Evolutionary conservation across 352 stramenopile genomes (phyloP).

Genomic region (Phytophthora megakarya): DNA sequence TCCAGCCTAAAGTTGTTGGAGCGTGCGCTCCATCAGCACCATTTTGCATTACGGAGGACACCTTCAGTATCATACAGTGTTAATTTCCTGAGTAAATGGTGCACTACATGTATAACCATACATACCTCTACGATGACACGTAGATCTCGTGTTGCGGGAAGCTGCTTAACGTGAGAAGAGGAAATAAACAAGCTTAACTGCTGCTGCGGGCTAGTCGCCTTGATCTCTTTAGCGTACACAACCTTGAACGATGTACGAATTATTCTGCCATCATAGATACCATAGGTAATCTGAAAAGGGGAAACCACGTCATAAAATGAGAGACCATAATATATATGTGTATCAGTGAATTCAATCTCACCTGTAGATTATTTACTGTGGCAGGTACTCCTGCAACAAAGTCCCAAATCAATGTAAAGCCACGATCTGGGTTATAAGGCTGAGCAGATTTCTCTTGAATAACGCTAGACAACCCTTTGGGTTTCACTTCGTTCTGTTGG

Average conservation of each 20-base stretch:
- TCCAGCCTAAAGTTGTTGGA: conserved; percentile 51
- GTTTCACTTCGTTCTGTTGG: conserved; percentile 23
- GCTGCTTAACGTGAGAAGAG: conserved; percentile 37
- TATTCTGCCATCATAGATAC: conserved; percentile 46
- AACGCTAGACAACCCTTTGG: not conserved
- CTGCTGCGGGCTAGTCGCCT: conserved; percentile 27
- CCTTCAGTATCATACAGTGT: conserved; percentile 19
- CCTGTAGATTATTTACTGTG: conserved; percentile 38
- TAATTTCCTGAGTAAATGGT: not conserved
- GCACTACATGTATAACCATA: conserved; percentile 10
- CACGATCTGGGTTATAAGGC: conserved; percentile 40
- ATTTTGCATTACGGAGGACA: conserved; percentile 23
- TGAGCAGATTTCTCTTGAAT: not conserved
- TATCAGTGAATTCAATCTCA: conserved; percentile 13
- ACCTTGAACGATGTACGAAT: conserved; percentile 52
- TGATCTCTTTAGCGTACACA: conserved; percentile 35
- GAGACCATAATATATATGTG: not conserved
- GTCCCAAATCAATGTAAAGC: conserved; percentile 58
- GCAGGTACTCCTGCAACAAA: conserved; percentile 38
- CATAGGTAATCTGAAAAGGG: conserved; percentile 52
- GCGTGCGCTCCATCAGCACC: not conserved
- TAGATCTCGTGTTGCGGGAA: conserved; percentile 34
- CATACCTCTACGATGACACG: conserved; percentile 54
- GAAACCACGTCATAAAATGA: conserved; percentile 1
- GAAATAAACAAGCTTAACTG: conserved; percentile 43